A percentile compares a stretch with the other conserved stretches of the same genome.
phyloP scores from a whole-genome alignment of 2,329 filamentous ascomycete species.

The Iodosphaeria phyllophila region DNA sequence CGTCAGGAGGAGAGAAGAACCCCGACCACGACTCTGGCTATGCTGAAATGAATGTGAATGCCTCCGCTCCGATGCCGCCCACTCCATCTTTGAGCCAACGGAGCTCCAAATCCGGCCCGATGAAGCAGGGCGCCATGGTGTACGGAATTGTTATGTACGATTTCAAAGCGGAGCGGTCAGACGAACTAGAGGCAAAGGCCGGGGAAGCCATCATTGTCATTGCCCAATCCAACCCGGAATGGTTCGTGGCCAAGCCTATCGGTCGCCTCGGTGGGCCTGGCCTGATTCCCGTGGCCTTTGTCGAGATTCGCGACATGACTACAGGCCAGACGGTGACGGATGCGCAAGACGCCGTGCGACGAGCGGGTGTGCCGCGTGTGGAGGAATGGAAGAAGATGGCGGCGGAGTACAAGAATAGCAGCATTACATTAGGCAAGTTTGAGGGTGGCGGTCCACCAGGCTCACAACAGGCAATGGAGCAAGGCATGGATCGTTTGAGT shows the following conservation, averaged over 20 bases:
- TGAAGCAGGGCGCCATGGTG: constrained; percentile 61
- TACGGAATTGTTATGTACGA: constrained; percentile 96
- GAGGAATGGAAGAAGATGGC: constrained; percentile 99
- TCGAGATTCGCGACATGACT: constrained; percentile 88
- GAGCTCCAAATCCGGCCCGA: constrained; percentile 29
- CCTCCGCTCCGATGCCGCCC: constrained; percentile 10
- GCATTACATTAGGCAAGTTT: constrained; percentile 87
- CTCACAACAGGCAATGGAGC: constrained; percentile 36
- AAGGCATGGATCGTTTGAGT: constrained; percentile 65
- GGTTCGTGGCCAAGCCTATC: constrained; percentile 99
- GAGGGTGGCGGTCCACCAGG: constrained; percentile 31
- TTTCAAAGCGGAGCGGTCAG: constrained; percentile 85
- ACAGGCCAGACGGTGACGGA: constrained; percentile 69
- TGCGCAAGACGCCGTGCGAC: constrained; percentile 66
- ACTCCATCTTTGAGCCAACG: constrained; percentile 22
- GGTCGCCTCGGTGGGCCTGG: constrained; percentile 88
- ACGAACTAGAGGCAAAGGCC: constrained; percentile 86
- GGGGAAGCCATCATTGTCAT: constrained; percentile 97
- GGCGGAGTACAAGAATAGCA: constrained; percentile 97
- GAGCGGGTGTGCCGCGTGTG: constrained; percentile 80
- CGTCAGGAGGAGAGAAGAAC: constrained; percentile 36
- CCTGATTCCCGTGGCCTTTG: constrained; percentile 87
- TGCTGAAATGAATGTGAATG: constrained; percentile 32
- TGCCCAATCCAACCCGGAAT: constrained; percentile 94
- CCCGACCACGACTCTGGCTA: constrained; percentile 87